Percentiles rank a stretch among this genome's conserved stretches.
phyloP scores from a whole-genome alignment of 257 asterid genomes.

The Solanum neorickii region DNA sequence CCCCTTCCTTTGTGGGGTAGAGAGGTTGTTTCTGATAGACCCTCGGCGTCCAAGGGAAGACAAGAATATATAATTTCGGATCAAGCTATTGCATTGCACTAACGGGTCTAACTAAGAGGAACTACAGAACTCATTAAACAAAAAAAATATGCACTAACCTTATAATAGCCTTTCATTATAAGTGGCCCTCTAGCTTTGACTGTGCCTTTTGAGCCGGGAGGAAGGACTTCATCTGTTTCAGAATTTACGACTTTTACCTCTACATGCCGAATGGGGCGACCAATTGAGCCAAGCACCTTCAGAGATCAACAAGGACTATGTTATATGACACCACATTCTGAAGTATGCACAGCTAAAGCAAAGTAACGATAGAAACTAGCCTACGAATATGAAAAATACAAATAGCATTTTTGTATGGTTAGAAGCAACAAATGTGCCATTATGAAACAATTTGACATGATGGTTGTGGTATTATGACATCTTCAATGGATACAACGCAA shows the following conservation, averaged over 20 bases:
- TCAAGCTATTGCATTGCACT: not conserved
- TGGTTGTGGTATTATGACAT: not conserved
- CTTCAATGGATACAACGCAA: not conserved
- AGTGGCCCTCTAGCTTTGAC: conserved; percentile 85
- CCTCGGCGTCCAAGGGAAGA: not conserved
- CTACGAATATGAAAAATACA: not conserved
- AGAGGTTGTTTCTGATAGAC: not conserved
- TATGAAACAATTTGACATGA: not conserved
- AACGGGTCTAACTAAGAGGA: not conserved
- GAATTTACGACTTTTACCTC: conserved; percentile 72
- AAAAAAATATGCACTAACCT: conserved; percentile 24
- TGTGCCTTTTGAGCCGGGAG: conserved; percentile 64
- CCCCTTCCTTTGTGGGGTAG: not conserved
- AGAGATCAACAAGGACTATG: conserved; percentile 13
- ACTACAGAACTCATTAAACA: not conserved
- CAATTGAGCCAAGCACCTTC: conserved; percentile 88
- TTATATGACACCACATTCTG: conserved; percentile 9
- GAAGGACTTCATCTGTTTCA: conserved; percentile 56
- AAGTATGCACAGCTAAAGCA: not conserved
- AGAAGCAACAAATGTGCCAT: not conserved
- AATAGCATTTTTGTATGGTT: not conserved
- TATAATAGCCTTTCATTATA: conserved; percentile 88
- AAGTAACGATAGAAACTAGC: not conserved
- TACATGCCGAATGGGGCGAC: conserved; percentile 58
- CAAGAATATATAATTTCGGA: not conserved